Conservation (phyloP, 2,329 filamentous ascomycete species). For the Tympanopsis confertula region DNA sequence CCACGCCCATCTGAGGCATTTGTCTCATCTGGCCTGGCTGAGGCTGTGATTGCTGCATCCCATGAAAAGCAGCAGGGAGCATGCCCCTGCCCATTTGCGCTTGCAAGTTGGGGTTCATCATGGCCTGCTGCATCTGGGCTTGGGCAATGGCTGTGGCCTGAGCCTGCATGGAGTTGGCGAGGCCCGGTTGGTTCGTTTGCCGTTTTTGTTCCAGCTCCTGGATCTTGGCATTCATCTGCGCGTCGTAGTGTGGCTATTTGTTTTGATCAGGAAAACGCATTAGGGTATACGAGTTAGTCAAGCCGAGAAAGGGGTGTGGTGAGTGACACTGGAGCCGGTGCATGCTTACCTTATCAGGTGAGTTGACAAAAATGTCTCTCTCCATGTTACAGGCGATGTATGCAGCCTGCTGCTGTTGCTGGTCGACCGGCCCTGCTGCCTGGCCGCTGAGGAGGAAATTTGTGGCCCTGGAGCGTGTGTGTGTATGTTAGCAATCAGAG, state of each 20-base stretch:
- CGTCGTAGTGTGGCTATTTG: conserved; percentile 36
- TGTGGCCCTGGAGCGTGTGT: too few relatives aligned
- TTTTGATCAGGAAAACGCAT: too few relatives aligned
- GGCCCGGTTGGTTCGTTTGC: conserved; percentile 32
- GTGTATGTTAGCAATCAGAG: too few relatives aligned
- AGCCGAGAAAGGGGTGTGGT: neutral
- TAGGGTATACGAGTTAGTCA: too few relatives aligned
- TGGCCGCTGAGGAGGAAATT: too few relatives aligned
- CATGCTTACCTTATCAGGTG: neutral
- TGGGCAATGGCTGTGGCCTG: conserved; percentile 22
- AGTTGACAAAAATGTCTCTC: neutral
- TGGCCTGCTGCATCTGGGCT: conserved; percentile 26
- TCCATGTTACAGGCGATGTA: neutral
- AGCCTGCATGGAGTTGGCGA: conserved; percentile 37
- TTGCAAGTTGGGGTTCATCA: conserved; percentile 41
- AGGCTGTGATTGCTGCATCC: conserved; percentile 45
- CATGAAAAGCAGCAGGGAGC: conserved; percentile 35
- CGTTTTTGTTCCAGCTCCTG: conserved; percentile 37
- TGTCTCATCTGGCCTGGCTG: conserved; percentile 33
- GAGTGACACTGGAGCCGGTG: neutral
- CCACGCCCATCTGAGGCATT: conserved; percentile 9
- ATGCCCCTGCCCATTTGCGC: conserved; percentile 38
- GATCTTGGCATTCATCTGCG: conserved; percentile 29
- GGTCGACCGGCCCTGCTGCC: neutral
- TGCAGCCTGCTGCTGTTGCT: neutral